Conservation (phyloP, 495 filamentous ascomycete species). For the Penicillium arizonense region DNA sequence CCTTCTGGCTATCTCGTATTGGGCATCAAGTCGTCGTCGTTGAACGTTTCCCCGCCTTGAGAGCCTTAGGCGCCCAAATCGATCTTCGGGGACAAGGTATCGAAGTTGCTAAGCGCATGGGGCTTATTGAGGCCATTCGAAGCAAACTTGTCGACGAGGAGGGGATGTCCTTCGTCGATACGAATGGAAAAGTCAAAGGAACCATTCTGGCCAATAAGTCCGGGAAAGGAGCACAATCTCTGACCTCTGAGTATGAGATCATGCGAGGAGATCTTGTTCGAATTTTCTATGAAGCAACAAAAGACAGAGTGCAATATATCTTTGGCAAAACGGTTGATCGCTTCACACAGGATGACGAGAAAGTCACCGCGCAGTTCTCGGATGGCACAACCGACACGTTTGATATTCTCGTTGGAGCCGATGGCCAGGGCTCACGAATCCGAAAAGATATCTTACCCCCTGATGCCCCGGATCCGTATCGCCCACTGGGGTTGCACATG, state of each 20-base stretch:
- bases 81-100: slow-evolving; percentile 41
- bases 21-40: slow-evolving; percentile 39
- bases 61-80: slow-evolving; percentile 36
- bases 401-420: slow-evolving; percentile 50
- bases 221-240: slow-evolving; percentile 27
- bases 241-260: slow-evolving; percentile 48
- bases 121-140: slow-evolving; percentile 32
- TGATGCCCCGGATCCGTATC: slow-evolving; percentile 17
- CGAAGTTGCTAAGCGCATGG: slow-evolving; percentile 38
- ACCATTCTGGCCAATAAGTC: slow-evolving; percentile 31
- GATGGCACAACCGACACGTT: slow-evolving; percentile 36
- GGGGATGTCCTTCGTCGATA: slow-evolving; percentile 35
- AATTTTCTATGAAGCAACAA: slow-evolving; percentile 36
- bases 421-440: slow-evolving; percentile 47
- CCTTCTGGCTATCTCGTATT: slow-evolving; percentile 34
- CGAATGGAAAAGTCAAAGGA: slow-evolving; percentile 18
- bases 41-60: slow-evolving; percentile 37
- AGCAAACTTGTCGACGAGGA: slow-evolving; percentile 30
- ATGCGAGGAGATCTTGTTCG: slow-evolving; percentile 43
- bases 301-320: slow-evolving; percentile 33
- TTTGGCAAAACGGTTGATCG: slow-evolving; percentile 32
- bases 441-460: slow-evolving; percentile 33
- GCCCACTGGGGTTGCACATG: slow-evolving; percentile 25
- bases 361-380: slow-evolving; percentile 35
- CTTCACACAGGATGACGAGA: slow-evolving; percentile 24